Evolutionary conservation across 2,329 filamentous ascomycete genomes (phyloP).

Genomic region (Penicillium capsulatum): DNA sequence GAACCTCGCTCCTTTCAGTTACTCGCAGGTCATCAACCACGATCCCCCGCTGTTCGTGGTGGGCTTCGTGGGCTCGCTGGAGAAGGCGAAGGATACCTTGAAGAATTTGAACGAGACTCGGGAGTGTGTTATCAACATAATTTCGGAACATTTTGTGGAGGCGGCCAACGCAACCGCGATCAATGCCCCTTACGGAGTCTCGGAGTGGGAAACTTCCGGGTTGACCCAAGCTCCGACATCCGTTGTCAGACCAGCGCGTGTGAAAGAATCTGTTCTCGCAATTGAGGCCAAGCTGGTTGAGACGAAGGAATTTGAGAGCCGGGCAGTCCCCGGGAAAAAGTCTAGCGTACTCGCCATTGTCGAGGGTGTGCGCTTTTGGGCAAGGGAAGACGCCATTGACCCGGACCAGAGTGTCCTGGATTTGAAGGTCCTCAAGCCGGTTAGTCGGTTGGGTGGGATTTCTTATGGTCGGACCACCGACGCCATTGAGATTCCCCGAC

Average conservation of each 20-base stretch:
- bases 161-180: constrained; percentile 78
- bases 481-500: constrained; percentile 62
- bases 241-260: constrained; percentile 66
- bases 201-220: constrained; percentile 76
- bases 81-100: constrained; percentile 71
- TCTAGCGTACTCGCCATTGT: constrained; percentile 70
- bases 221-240: constrained; percentile 65
- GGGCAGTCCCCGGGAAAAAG: constrained; percentile 65
- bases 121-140: constrained; percentile 84
- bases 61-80: constrained; percentile 55
- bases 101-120: constrained; percentile 65
- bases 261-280: constrained; percentile 76
- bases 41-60: constrained; percentile 80
- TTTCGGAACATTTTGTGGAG: constrained; percentile 78
- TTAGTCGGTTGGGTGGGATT: constrained; percentile 79
- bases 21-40: constrained; percentile 77
- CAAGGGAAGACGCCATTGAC: constrained; percentile 80
- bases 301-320: constrained; percentile 71
- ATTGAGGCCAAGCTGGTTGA: constrained; percentile 77
- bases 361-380: constrained; percentile 86
- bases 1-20: constrained; percentile 85
- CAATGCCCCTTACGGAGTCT: constrained; percentile 70
- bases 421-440: constrained; percentile 68
- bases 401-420: constrained; percentile 71
- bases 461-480: constrained; percentile 70